These are phyloP conservation scores for Fusarium palustre DNA, from an alignment of 2,329 filamentous ascomycete species.

Conservation along the genomic window DNA sequence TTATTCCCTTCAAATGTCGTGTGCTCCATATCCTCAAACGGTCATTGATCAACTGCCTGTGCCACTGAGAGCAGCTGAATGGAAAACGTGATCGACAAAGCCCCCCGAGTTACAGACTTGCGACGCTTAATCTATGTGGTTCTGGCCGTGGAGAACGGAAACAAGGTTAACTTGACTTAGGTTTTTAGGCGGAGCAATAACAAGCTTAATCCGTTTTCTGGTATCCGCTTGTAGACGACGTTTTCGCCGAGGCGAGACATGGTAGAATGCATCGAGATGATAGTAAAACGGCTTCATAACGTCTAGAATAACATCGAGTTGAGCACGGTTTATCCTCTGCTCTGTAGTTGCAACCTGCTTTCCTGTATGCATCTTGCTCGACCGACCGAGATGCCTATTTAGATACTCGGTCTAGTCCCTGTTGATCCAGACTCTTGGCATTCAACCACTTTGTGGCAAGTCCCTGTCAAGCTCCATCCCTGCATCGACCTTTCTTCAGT, in stretches of 20 bases:
- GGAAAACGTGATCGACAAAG: constrained; percentile 13
- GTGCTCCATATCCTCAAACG: constrained; percentile 8
- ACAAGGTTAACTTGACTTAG: constrained; percentile 13
- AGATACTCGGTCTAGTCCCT: neutral
- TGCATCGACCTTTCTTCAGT: constrained; percentile 3
- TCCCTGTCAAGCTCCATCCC: constrained; percentile 21
- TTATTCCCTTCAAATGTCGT: constrained; percentile 8
- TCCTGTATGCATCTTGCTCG: neutral
- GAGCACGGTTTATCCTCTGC: too few relatives aligned
- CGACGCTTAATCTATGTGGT: neutral
- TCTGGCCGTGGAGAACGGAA: constrained; percentile 11
- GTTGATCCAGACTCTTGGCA: constrained; percentile 40
- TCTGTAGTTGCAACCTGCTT: neutral
- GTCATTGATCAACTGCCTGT: neutral
- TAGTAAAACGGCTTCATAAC: neutral
- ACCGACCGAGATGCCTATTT: constrained; percentile 3
- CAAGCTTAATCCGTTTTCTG: constrained; percentile 14
- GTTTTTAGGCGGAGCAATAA: neutral
- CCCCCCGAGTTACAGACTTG: constrained; percentile 12
- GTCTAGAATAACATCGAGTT: neutral
- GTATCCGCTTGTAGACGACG: neutral
- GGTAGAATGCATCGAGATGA: neutral
- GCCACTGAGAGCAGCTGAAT: neutral
- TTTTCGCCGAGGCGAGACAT: neutral
- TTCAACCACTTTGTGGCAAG: constrained; percentile 7